Conservation (phyloP, 495 filamentous ascomycete genomes). For the Cairneyella variabilis region DNA sequence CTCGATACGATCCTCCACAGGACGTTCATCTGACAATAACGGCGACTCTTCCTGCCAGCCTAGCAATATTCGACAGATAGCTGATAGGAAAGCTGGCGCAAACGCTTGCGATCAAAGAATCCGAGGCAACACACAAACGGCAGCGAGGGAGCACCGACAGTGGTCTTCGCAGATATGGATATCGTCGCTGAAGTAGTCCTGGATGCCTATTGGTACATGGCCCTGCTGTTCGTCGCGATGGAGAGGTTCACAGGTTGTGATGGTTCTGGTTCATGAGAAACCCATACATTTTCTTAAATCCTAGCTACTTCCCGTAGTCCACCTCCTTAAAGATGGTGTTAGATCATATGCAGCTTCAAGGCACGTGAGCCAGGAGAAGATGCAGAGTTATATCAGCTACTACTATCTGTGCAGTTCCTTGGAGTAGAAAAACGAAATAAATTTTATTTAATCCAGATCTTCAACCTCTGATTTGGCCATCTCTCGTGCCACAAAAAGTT, state of each 20-base stretch:
- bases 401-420: too few relatives aligned
- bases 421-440: too few relatives aligned
- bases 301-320: conserved; percentile 1
- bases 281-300: conserved; percentile 11
- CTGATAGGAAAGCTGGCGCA: conserved; percentile 17
- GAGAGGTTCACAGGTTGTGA: neutral
- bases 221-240: conserved; percentile 1
- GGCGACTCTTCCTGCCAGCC: neutral
- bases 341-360: neutral
- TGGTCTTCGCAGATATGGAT: conserved; percentile 4
- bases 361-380: neutral
- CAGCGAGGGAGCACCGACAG: neutral
- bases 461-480: neutral
- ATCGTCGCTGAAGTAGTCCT: neutral
- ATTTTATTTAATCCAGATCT: neutral
- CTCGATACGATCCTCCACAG: conserved; percentile 8
- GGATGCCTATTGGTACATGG: neutral
- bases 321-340: conserved; percentile 5
- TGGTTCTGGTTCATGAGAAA: conserved; percentile 7
- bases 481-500: neutral
- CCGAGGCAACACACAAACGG: conserved; percentile 2
- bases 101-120: conserved; percentile 13
- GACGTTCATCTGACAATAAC: conserved; percentile 20
- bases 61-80: conserved; percentile 5
- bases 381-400: neutral